A percentile compares a stretch with the other conserved stretches of the same genome.
These are phyloP conservation scores for Neurospora sp. DNA, from an alignment of 2,329 filamentous ascomycete species.

Conservation along the genomic window DNA sequence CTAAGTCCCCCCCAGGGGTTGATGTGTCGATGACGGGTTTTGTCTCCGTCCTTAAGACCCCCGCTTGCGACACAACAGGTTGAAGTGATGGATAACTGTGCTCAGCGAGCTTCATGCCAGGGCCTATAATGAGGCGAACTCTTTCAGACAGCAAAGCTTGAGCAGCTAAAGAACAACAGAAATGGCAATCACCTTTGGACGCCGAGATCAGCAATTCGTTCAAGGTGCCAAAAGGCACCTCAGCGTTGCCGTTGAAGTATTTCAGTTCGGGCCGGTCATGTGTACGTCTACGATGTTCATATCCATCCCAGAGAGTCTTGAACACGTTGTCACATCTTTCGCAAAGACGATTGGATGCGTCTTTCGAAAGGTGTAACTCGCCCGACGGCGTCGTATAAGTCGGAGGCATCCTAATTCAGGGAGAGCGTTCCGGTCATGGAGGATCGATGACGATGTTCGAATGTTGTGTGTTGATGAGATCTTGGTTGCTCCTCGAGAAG, in stretches of 20 bases:
- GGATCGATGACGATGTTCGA: not conserved
- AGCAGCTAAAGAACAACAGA: not conserved
- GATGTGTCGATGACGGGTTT: not conserved
- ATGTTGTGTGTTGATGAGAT: not conserved
- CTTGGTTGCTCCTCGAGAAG: not conserved
- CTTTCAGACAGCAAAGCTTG: not conserved
- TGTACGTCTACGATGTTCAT: no score
- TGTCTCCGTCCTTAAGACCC: fast-evolving
- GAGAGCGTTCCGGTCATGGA: not conserved
- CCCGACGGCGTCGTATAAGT: not conserved
- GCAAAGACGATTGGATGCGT: not conserved
- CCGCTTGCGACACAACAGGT: not conserved
- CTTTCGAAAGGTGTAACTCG: not conserved
- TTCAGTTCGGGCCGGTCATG: no score
- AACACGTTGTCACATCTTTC: not conserved
- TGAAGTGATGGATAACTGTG: not conserved
- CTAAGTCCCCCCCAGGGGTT: no score
- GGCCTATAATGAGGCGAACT: fast-evolving
- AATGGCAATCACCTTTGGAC: not conserved
- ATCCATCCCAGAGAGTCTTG: not conserved
- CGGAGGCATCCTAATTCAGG: not conserved
- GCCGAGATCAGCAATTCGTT: not conserved
- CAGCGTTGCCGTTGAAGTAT: no score
- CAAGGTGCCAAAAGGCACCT: not conserved
- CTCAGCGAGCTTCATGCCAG: not conserved